Evolutionary conservation across 768 basidiomycete genomes (phyloP), one percentile per base, ranked within the genome.

Genomic region (Rickenella mellea): DNA sequence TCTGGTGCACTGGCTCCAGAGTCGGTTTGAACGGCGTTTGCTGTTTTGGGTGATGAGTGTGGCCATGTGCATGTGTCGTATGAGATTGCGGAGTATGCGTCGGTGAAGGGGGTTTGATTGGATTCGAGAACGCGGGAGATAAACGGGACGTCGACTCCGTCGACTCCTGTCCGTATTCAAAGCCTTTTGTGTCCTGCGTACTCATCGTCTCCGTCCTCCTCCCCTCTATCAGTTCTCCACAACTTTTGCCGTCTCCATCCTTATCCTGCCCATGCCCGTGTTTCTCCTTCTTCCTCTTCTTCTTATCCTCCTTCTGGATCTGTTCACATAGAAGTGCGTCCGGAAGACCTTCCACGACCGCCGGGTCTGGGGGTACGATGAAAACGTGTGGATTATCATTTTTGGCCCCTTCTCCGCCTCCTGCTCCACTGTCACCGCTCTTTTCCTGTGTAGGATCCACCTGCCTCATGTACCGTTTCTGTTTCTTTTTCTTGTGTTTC

Each of bases 291-390:
- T 20, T 33, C 19, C 41, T 25, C 25, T 35, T 36, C 21, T 45
- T 41, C 19, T 50, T 52, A 25, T 54, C 46, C 30, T 55, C 33
- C 24, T 47, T 40, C 43, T 68, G 61, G 10, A 74, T 73, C 2
- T 73, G 68, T 42, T 56, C 49, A 17, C 62, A 55, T 35, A 67
- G 63, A n/a, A n/a, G n/a, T n/a, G n/a, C n/a, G n/a, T n/a, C n/a
- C n/a, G n/a, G n/a, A n/a, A n/a, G 33, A 15, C 74, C 74, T 32
- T 73, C 59, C n/a, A 80, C 55, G 24, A 80, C 65, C 29, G 78
- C 79, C n/a, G 80, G 78, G 56, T 82, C 79, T 1, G 78, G 78
- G 15, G 78, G 78, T 15, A 80, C 74, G 39, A 80, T 64, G 42
- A 76, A 61, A 36, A 61, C 68, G 50, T 73, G 69, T 40, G 65